Percentiles rank a stretch among this genome's conserved stretches.
Conservation (phyloP, 768 basidiomycete species). For the Flagelloscypha sp. region DNA sequence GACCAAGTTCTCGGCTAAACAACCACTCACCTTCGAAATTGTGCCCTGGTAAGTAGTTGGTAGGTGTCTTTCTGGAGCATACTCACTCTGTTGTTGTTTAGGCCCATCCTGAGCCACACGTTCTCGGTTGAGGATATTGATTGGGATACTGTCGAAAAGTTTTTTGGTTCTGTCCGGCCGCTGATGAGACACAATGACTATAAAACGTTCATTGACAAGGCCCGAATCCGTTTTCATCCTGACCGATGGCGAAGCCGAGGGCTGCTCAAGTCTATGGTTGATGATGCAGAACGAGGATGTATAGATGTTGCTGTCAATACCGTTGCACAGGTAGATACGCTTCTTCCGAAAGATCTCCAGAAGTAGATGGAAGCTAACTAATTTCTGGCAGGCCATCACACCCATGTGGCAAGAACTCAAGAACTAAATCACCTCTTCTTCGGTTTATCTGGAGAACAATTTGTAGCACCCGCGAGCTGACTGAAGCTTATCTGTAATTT, state of each 20-base stretch:
- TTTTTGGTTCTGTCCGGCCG: conserved; percentile 47
- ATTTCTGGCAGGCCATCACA: conserved; percentile 67
- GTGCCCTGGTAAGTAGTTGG: conserved; percentile 80
- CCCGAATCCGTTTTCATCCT: conserved; percentile 70
- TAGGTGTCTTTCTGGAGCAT: too few species aligned
- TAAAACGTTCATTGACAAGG: conserved; percentile 57
- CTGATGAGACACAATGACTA: conserved; percentile 56
- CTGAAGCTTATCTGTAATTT: too few species aligned
- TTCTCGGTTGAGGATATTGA: conserved; percentile 60
- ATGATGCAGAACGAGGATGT: conserved; percentile 49
- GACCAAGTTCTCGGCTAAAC: conserved; percentile 42
- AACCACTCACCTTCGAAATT: conserved; percentile 49
- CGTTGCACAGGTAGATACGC: conserved; percentile 47
- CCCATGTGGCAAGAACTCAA: conserved; percentile 51
- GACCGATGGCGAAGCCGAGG: conserved; percentile 71
- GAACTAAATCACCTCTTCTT: conserved; percentile 10
- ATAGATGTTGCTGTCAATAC: conserved; percentile 59
- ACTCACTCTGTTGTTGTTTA: too few species aligned
- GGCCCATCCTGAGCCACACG: too few species aligned
- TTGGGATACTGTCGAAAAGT: conserved; percentile 62
- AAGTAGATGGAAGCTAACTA: too few species aligned
- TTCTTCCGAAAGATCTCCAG: too few species aligned
- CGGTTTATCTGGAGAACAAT: conserved; percentile 7
- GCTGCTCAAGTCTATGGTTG: conserved; percentile 47
- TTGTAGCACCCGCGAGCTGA: conserved; percentile 4